A percentile compares a stretch with the other conserved stretches of the same genome.
phyloP scores from a whole-genome alignment of 129 eudicot species.

The Arctium lappa region DNA sequence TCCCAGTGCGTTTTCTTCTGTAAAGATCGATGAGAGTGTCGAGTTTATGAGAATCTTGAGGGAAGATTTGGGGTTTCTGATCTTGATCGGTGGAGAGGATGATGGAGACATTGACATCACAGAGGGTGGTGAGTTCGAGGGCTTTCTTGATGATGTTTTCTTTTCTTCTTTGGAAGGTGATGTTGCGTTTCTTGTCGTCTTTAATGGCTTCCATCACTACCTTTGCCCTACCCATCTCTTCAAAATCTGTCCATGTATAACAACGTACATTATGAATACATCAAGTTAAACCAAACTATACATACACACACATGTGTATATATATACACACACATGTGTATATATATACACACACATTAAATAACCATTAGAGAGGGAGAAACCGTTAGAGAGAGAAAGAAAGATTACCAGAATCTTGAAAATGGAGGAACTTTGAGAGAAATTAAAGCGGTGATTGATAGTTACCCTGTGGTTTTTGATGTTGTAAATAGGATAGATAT shows the following conservation, averaged over 20 bases:
- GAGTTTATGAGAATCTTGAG: constrained; percentile 19
- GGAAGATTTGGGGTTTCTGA: constrained; percentile 19
- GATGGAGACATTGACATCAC: constrained; percentile 34
- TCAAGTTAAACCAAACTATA: too few relatives aligned
- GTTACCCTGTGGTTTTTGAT: too few relatives aligned
- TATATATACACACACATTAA: too few relatives aligned
- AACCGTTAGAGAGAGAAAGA: too few relatives aligned
- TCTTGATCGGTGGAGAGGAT: constrained; percentile 19
- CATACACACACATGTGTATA: too few relatives aligned
- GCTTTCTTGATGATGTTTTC: constrained; percentile 30
- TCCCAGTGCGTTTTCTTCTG: constrained; percentile 7
- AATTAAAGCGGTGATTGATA: too few relatives aligned
- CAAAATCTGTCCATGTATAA: background rate
- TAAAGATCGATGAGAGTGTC: constrained; percentile 14
- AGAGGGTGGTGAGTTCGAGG: constrained; percentile 36
- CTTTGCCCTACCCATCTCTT: background rate
- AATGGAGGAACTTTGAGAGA: too few relatives aligned
- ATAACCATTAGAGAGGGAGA: too few relatives aligned
- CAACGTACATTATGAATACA: background rate
- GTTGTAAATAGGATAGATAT: too few relatives aligned
- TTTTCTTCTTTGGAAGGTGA: constrained; percentile 34
- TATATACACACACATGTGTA: too few relatives aligned
- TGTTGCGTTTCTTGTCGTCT: constrained; percentile 31
- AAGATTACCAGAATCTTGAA: too few relatives aligned
- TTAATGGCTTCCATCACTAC: constrained; percentile 30